These are phyloP conservation scores for Cercospora brassicicola DNA, from an alignment of 2,329 filamentous ascomycete genomes.

Conservation along the genomic window DNA sequence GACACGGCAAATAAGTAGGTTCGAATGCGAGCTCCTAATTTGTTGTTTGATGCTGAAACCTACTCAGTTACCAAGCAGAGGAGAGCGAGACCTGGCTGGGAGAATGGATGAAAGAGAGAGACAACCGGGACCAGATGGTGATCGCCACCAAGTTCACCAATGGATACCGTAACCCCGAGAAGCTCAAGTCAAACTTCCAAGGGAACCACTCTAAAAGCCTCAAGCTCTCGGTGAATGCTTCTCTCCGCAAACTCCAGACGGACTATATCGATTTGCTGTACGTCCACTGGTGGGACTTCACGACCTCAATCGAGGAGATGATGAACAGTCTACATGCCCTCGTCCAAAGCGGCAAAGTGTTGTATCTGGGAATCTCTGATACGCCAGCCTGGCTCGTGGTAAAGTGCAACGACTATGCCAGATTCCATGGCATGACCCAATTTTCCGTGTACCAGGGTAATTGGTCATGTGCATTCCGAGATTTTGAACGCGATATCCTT, in stretches of 20 bases:
- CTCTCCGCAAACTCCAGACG: conserved; percentile 59
- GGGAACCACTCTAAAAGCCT: conserved; percentile 66
- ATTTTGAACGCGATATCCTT: conserved; percentile 51
- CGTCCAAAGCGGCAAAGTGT: conserved; percentile 61
- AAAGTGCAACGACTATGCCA: conserved; percentile 53
- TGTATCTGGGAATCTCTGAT: conserved; percentile 68
- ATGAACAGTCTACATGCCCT: conserved; percentile 68
- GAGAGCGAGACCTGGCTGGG: conserved; percentile 40
- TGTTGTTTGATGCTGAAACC: no score
- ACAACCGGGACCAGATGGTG: conserved; percentile 24
- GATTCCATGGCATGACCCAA: conserved; percentile 58
- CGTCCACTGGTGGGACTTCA: conserved; percentile 61
- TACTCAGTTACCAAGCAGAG: conserved; percentile 39
- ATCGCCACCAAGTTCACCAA: conserved; percentile 59
- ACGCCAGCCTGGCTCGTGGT: conserved; percentile 62
- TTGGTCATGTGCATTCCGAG: conserved; percentile 40
- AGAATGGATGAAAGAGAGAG: conserved; percentile 33
- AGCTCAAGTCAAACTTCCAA: conserved; percentile 27
- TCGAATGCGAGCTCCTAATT: no score
- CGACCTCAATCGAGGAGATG: conserved; percentile 61
- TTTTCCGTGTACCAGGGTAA: conserved; percentile 42
- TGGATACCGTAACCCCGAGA: conserved; percentile 47
- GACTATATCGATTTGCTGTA: conserved; percentile 64
- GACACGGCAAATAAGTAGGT: no score
- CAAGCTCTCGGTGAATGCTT: conserved; percentile 47